phyloP scores from a whole-genome alignment of 2,329 filamentous ascomycete species.

The Claviceps pazoutovae region DNA sequence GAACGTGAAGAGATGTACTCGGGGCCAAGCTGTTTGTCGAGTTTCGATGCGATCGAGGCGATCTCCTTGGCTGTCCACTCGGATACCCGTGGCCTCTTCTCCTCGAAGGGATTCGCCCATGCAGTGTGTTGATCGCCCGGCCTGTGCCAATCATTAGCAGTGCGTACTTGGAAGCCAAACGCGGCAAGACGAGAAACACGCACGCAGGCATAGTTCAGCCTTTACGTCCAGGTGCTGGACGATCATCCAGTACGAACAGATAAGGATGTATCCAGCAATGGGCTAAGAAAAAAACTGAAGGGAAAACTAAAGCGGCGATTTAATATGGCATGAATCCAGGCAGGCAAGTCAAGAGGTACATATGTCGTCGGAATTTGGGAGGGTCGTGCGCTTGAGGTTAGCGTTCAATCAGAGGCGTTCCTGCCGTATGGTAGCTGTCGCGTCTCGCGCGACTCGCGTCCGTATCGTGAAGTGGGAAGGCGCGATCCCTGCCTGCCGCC shows the following conservation, averaged over 20 bases:
- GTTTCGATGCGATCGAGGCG: conserved; percentile 68
- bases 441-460: neutral
- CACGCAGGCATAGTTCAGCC: conserved; percentile 29
- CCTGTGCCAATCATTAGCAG: conserved; percentile 26
- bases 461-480: neutral
- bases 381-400: neutral
- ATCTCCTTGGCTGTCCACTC: conserved; percentile 86
- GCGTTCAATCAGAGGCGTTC: neutral
- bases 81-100: conserved; percentile 51
- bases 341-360: neutral
- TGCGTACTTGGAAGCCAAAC: conserved; percentile 2
- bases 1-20: conserved; percentile 86
- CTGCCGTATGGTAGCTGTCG: neutral
- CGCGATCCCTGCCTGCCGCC: conserved; percentile 1
- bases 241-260: neutral
- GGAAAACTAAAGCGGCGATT: neutral
- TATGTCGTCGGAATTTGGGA: neutral
- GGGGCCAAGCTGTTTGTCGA: conserved; percentile 87
- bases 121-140: conserved; percentile 49
- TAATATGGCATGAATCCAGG: neutral
- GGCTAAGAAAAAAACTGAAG: no score
- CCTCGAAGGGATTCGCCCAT: conserved; percentile 69
- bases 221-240: neutral
- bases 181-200: conserved; percentile 10
- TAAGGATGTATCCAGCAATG: neutral